phyloP scores from a whole-genome alignment of 129 eudicot species.

The Kitagawia praeruptora region DNA sequence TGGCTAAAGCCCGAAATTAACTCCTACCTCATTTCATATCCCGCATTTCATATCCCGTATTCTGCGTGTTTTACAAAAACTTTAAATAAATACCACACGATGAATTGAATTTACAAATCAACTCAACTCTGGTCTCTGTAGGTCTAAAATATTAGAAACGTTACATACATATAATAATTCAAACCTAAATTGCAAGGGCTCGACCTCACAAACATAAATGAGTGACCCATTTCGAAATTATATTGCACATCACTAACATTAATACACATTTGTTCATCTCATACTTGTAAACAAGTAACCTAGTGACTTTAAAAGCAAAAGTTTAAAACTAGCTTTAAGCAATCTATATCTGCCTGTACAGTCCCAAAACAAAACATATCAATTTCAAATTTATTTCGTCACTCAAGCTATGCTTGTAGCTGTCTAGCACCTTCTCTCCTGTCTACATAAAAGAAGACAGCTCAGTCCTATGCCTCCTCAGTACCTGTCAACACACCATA shows the following conservation, averaged over 20 bases:
- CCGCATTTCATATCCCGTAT: too few species aligned
- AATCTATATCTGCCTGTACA: neutral
- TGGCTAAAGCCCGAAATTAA: too few species aligned
- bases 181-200: neutral
- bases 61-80: too few species aligned
- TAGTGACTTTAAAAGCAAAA: neutral
- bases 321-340: neutral
- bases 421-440: neutral
- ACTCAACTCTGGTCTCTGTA: too few species aligned
- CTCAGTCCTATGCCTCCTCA: neutral
- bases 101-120: too few species aligned
- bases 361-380: neutral
- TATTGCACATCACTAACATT: neutral
- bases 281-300: neutral
- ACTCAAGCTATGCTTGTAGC: neutral
- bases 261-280: neutral
- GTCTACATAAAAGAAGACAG: neutral
- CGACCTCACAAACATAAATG: neutral
- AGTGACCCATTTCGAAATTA: neutral
- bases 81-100: too few species aligned
- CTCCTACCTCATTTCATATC: too few species aligned
- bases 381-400: neutral
- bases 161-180: too few species aligned
- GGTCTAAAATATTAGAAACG: too few species aligned
- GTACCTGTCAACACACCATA: neutral